A percentile compares a stretch with the other conserved stretches of the same genome.
phyloP scores from a whole-genome alignment of 2,329 filamentous ascomycete species.

The Apiospora marii region DNA sequence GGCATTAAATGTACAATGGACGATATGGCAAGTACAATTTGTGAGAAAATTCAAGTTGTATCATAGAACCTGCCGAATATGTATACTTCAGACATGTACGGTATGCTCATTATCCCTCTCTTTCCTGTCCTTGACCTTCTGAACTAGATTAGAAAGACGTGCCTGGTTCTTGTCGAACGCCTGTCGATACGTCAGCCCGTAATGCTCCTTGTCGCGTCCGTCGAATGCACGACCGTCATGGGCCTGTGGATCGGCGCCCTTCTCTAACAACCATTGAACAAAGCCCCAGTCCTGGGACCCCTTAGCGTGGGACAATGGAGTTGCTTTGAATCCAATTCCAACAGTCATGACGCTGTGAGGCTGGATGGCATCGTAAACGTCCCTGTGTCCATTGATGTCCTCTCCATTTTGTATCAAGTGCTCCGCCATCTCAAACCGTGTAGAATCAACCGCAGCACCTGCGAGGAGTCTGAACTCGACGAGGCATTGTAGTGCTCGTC shows the following conservation, averaged over 20 bases:
- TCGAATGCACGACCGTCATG: constrained; percentile 15
- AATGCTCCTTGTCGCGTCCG: not conserved
- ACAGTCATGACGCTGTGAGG: not conserved
- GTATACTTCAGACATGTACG: not conserved
- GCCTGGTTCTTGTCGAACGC: not conserved
- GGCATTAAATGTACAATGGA: too few relatives aligned
- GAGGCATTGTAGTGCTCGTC: constrained; percentile 17
- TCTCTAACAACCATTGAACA: constrained; percentile 22
- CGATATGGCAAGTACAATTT: too few relatives aligned
- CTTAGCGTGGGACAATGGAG: constrained; percentile 12
- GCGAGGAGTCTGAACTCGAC: not conserved
- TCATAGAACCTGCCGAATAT: too few relatives aligned
- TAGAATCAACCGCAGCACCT: not conserved
- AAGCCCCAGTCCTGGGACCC: constrained; percentile 1
- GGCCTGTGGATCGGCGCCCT: constrained; percentile 20
- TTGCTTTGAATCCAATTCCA: not conserved
- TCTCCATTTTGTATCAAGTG: constrained; percentile 7
- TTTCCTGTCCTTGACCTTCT: not conserved
- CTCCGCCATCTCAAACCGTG: constrained; percentile 17
- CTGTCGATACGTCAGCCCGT: not conserved
- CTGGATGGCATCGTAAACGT: not conserved
- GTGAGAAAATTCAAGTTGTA: too few relatives aligned
- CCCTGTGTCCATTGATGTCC: constrained; percentile 13
- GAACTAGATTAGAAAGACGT: not conserved
- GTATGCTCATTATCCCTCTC: not conserved